A percentile compares a stretch with the other conserved stretches of the same genome.
phyloP scores from a whole-genome alignment of 257 asterid species.

The Solanum corneliomulleri region DNA sequence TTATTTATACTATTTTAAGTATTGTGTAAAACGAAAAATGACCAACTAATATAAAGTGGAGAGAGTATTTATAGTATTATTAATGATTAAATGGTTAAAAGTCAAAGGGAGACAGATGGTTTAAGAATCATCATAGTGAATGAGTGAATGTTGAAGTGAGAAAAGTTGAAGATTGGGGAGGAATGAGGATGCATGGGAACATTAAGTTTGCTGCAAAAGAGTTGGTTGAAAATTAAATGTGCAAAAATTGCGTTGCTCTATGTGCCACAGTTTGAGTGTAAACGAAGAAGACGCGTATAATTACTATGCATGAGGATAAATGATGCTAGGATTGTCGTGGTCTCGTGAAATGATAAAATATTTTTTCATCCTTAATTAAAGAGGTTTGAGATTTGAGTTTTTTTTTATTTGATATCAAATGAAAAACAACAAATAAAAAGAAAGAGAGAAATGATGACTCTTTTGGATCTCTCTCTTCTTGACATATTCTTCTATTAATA shows the following conservation, averaged over 20 bases:
- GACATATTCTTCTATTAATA: no score
- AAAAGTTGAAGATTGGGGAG: not conserved
- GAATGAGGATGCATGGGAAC: not conserved
- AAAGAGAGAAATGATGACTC: not conserved
- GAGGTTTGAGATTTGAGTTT: no score
- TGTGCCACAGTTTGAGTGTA: not conserved
- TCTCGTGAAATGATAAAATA: no score
- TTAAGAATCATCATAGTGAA: not conserved
- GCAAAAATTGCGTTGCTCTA: not conserved
- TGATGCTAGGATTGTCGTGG: not conserved
- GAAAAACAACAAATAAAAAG: not conserved
- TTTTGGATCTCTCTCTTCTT: not conserved
- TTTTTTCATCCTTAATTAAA: no score
- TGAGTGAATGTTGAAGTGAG: not conserved
- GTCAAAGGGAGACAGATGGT: not conserved
- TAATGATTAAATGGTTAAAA: not conserved
- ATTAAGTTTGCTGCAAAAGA: not conserved
- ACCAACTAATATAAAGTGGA: not conserved
- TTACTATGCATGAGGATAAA: not conserved
- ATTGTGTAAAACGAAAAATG: not conserved
- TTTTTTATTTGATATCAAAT: fast-evolving
- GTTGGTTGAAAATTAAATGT: not conserved
- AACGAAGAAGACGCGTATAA: not conserved
- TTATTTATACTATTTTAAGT: no score
- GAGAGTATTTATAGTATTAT: not conserved